Base-by-base conservation (phyloP, 2,329 filamentous ascomycete genomes). In the Xylariaceae sp. region DNA sequence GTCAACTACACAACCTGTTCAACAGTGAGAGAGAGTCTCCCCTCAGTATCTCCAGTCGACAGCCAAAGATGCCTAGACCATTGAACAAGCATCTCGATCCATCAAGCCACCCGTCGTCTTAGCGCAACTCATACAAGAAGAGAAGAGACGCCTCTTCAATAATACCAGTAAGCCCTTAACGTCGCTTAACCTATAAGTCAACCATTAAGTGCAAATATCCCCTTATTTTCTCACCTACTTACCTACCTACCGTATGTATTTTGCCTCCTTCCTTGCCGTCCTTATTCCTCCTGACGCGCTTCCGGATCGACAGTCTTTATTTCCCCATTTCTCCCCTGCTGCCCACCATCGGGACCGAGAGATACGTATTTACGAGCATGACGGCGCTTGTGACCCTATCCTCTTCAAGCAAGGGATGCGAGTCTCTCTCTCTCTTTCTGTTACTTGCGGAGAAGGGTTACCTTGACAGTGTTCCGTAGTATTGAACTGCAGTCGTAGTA, bases 71-170 rank as follows among this genome's bases (percentile, higher is more conserved):
- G 18, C 8, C 44, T 54, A 23, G 10, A 37, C 9, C 8, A 30
- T 10, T 35, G 44, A 44, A 53, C 58, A 58, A 53, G 58, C 61
- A 61, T 63, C 42, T 35, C 49, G 58, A 63, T 63, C 61, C 58
- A 17, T 51, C 47, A 8, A 53, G 11, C 37, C 47, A 18, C 47
- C 5, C n/a, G 15, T 48, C 45, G 5, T 49, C 7, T 49, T 49
- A 49, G 47, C 47, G 15, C 47, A 18, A 23, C 4, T 45, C 13
- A n/a, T 9, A 42, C 37, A 10, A 13, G 6, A 9, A 11, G 37
- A 42, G 17, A 30, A 30, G 23, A 30, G 23, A 30, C 23, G 23
- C 23, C 23, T 30, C 37, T 13, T 42, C 37, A 42, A 10, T 42
- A 42, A 42, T 42, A 42, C 37, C 37, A 42, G 37, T 42, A 42